Base-by-base conservation (phyloP, 73 alveolate genomes). In the Paramecium primaurelia region DNA sequence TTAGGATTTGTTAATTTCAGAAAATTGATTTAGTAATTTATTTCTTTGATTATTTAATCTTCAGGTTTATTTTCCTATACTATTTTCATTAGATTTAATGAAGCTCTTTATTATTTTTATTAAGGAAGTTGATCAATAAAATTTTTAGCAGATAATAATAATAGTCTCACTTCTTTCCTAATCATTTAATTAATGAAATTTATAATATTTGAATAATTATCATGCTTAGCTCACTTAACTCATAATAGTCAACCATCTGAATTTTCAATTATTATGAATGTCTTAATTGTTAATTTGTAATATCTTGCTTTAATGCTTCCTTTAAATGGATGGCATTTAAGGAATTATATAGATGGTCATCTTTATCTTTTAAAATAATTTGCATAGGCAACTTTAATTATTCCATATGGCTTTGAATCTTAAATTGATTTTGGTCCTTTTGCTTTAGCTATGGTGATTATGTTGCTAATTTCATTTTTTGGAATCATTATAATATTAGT, bases 21-120 rank as follows among this genome's bases (percentile, higher is more conserved):
- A 36, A 86, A 86, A 73, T 58, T 86, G 8, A 86, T 86, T 26
- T 86, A 40, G 12, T 86, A 86, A n/a, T 86, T 6, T 20, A 86
- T 69, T 18, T 58, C 93, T 86, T 86, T 86, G 9, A 59, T 11
- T 16, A 30, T n/a, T 86, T 86, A 28, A 16, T 25, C 84, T 32
- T 64, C 49, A 28, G 42, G 49, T 34, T 34, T 64, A 28, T 22
- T 30, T n/a, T 64, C 84, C 9, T 25, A 64, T 28, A 64, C 84
- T 0, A 64, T 28, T 25, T 28, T 64, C 84, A 64, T 64, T 12
- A 64, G 51, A 32, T 59, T 59, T 18, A 59, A 9, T 0, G 32
- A 20, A 28, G 84, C 84, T 6, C 84, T 64, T 34, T 64, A 14
- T 28, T 64, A 64, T 64, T 64, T 25, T 64, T 28, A 28, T 32